These are phyloP conservation scores for Xylaria sp. DNA, from an alignment of 2,329 filamentous ascomycete genomes.

Conservation along the genomic window DNA sequence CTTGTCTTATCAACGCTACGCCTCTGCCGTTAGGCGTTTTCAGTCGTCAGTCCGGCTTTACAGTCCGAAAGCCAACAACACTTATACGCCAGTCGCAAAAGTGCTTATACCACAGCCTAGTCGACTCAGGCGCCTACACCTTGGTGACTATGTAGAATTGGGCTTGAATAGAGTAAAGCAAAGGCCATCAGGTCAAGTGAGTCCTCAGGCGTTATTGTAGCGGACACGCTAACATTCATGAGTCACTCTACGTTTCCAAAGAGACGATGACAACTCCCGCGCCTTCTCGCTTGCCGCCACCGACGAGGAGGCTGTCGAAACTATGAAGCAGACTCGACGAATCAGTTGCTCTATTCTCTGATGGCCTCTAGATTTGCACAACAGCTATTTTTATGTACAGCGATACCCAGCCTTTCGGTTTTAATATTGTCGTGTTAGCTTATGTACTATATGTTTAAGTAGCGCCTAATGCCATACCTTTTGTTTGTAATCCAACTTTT, in stretches of 20 bases:
- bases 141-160: background rate
- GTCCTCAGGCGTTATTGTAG: background rate
- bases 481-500: background rate
- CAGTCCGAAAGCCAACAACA: background rate
- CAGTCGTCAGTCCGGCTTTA: background rate
- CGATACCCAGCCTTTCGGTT: slow-evolving; percentile 27
- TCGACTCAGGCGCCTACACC: background rate
- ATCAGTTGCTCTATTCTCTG: background rate
- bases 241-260: background rate
- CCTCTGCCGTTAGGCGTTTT: background rate
- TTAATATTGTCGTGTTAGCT: slow-evolving; percentile 3
- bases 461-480: slow-evolving; percentile 13
- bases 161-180: background rate
- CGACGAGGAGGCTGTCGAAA: background rate
- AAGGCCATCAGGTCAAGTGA: background rate
- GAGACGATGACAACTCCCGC: background rate
- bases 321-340: background rate
- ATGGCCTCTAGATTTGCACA: background rate
- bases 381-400: background rate
- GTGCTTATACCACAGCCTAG: background rate
- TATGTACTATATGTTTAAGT: slow-evolving; percentile 19
- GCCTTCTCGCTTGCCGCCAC: background rate
- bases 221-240: background rate
- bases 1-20: background rate
- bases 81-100: background rate